Evolutionary conservation across 179 eudicot species (phyloP), one percentile per base, ranked within the genome.

Genomic region (Patellifolia procumbens): DNA sequence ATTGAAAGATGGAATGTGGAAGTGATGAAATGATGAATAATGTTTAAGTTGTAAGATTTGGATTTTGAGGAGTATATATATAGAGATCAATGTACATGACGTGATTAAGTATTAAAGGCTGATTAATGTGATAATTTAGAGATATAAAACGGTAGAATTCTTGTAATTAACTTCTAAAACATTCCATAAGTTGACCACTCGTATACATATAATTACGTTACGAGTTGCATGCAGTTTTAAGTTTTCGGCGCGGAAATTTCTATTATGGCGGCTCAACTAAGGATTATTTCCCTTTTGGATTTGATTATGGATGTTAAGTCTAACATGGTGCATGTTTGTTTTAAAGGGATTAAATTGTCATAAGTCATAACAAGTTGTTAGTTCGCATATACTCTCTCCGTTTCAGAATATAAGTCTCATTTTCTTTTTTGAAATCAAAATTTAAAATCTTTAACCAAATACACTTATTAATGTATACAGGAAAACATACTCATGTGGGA

Each of bases 181-280:
- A 68, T 68, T 68, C 56, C 22, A 46, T 28, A 68, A 24, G 55
- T 43, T 68, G 71, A 68, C 55, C 52, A 13, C 7, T 64, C 43
- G 43, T 62, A 61, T 8, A 29, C 17, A 7, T 1, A 39, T 42
- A 1, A 12, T 68, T 48, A 68, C 72, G 72, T 68, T 46, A 68
- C 56, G 16, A 46, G 15, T 68, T 64, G 71, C 53, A 67, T 68
- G 72, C 24, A 46, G 5, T 26, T 45, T 68, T 16, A 46, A 68
- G 72, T 68, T 46, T 68, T 29, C 72, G 72, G 72, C 72, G 72
- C 72, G 32, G 68, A 9, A 7, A 7, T 5, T 35, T 19, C 35
- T 15, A 19, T 17, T 64, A 28, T 60, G 15, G 19, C 2, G 20
- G 28, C 37, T 29, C n/a, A 22, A 55, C 29, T 22, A 4, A 29